Base-by-base conservation (phyloP, 2,329 filamentous ascomycete species). In the Penicillium sp. region DNA sequence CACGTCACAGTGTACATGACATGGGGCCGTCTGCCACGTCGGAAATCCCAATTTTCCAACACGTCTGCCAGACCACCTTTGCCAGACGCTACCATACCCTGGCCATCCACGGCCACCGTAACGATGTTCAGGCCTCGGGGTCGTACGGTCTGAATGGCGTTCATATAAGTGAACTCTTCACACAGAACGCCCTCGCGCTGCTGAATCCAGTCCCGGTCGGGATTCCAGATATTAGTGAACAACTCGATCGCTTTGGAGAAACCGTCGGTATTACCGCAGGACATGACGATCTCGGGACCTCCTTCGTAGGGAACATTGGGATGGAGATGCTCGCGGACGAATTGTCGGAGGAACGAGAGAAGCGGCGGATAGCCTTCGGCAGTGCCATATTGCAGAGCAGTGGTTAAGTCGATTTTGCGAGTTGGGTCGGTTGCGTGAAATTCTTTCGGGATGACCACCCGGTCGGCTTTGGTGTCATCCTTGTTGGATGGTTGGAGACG, bases 1-100 rank as follows among this genome's bases (percentile, higher is more conserved):
- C 76, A 92, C 87, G 91, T 93, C 64, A 97, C 90, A 1, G 91
- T 96, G 74, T 97, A 97, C 81, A 97, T 83, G 65, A 97, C 73
- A 74, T 94, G 90, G 42, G 93, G 93, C 59, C 90, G 83, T 70
- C 86, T 88, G 0, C 93, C 93, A 68, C 83, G 88, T 42, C 81
- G 81, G 49, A 82, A 81, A 73, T 97, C 90, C 93, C 93, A 97
- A 67, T 90, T 92, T 55, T 87, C 84, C 34, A 97, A 79, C 1
- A 96, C 86, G 67, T 96, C 89, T 60, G 87, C 82, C 62, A 97
- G 78, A 1, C 91, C 89, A 31, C 90, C 90, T 5, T 85, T 82
- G 0, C 92, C 92, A 22, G 83, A 79, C 0, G 87, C 86, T n/a
- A 85, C 66, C 90, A 97, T 95, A 22, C 93, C 93, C 66, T 90